Evolutionary conservation across 352 stramenopile genomes (phyloP).

Genomic region (Pythium scleroteichum): DNA sequence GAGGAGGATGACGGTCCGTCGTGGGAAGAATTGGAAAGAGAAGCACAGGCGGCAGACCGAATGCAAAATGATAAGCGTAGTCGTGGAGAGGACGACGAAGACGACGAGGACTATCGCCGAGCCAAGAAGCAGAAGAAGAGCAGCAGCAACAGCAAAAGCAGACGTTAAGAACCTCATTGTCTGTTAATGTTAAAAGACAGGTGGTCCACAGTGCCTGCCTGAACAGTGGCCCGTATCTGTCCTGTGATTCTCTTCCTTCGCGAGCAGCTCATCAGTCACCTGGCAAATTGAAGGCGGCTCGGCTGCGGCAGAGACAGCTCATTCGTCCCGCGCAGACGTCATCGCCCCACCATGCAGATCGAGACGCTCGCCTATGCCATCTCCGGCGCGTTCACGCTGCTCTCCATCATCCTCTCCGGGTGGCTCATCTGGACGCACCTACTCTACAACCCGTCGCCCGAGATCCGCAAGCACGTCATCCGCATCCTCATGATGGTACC

Average conservation of each 20-base stretch:
- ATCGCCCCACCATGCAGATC: constrained; percentile 59
- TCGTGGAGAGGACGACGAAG: constrained; percentile 37
- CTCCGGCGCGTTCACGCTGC: constrained; percentile 85
- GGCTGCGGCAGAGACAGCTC: constrained; percentile 1
- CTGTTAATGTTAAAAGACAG: no score
- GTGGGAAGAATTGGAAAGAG: constrained; percentile 55
- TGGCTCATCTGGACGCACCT: constrained; percentile 90
- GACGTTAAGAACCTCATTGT: constrained; percentile 20
- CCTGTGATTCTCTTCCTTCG: constrained; percentile 1
- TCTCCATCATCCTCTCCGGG: constrained; percentile 78
- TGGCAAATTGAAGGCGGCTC: not conserved
- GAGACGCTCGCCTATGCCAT: constrained; percentile 88
- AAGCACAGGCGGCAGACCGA: constrained; percentile 38
- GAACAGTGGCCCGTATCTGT: constrained; percentile 17
- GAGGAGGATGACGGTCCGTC: constrained; percentile 56
- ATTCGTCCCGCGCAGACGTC: not conserved
- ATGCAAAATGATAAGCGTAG: constrained; percentile 42
- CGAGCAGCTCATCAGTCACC: constrained; percentile 1
- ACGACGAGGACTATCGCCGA: constrained; percentile 41
- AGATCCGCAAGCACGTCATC: constrained; percentile 91
- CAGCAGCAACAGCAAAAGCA: constrained; percentile 17
- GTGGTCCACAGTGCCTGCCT: not conserved
- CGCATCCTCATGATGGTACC: constrained; percentile 94
- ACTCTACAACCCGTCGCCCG: constrained; percentile 78
- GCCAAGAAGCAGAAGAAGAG: constrained; percentile 44